Evolutionary conservation across 441 rosid genomes (phyloP), one percentile per base, ranked within the genome.

Genomic region (Gossypium laxum): DNA sequence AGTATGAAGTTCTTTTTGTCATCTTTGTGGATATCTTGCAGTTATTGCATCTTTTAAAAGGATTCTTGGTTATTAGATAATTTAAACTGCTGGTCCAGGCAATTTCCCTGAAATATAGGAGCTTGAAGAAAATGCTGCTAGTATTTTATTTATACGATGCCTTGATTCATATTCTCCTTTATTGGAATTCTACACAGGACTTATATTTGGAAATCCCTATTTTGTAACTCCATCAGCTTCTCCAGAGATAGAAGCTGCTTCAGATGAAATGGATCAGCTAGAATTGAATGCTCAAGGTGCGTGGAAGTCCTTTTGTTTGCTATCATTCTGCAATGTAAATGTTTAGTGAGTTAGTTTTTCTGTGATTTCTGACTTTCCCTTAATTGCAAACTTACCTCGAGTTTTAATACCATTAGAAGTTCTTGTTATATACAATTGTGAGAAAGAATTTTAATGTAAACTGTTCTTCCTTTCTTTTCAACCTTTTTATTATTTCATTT

Each of bases 271-370:
- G 77, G 85, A 87, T 79, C 87, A 79, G 74, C 68, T 86, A 70
- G 95, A 89, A 58, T 50, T 88, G 79, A 92, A 92, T 78, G 68
- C 80, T 82, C 91, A 90, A 84, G 48, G 98, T 90, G 74, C 34
- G 94, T 76, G 64, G 65, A 76, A 64, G 34, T 69, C 72, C 63
- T 67, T 72, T 55, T 28, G 73, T 65, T 61, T 67, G 71, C 77
- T 59, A 11, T 38, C 57, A 32, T 34, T 73, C 48, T 63, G 28
- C 65, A 32, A 15, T 28, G 19, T 59, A 60, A 71, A 26, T 73
- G 38, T 71, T 48, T 65, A 67, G 30, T 41, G 38, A 28, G 50
- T 34, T 12, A 45, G 18, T 58, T 38, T 55, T 32, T 47, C 70
- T 54, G 28, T 47, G 50, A 38, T 19, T 41, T 72, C 59, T 38